A percentile compares a stretch with the other conserved stretches of the same genome.
Conservation (phyloP, 441 rosid genomes). For the Adansonia madagascariensis region DNA sequence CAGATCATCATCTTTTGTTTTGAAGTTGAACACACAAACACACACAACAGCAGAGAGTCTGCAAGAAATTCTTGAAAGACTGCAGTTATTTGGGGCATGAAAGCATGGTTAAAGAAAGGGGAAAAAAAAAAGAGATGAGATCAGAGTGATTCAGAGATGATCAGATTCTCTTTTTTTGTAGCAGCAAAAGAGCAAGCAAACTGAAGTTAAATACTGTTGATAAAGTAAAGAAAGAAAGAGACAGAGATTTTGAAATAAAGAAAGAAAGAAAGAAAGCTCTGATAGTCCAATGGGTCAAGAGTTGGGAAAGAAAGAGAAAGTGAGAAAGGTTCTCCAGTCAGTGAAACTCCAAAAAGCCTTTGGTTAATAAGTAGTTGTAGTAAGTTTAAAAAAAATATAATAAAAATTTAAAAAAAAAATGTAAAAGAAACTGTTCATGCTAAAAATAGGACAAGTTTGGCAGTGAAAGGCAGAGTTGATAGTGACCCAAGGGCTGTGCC, state of each 20-base stretch:
- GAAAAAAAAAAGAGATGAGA: slow-evolving; percentile 15
- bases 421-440: slow-evolving; percentile 26
- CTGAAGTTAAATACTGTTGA: slow-evolving; percentile 48
- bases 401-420: not conserved
- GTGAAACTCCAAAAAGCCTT: not conserved
- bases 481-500: slow-evolving; percentile 33
- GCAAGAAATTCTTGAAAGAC: slow-evolving; percentile 30
- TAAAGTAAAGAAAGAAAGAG: slow-evolving; percentile 39
- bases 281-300: slow-evolving; percentile 22
- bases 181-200: slow-evolving; percentile 23
- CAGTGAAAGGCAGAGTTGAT: slow-evolving; percentile 26
- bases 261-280: not conserved
- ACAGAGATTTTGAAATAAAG: not conserved
- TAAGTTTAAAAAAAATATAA: not conserved
- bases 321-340: not conserved
- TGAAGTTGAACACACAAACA: not conserved
- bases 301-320: slow-evolving; percentile 12
- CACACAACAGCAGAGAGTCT: not conserved
- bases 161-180: not conserved
- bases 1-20: too few species aligned
- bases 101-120: slow-evolving; percentile 36
- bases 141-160: slow-evolving; percentile 23
- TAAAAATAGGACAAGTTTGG: slow-evolving; percentile 41
- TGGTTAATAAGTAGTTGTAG: slow-evolving; percentile 22
- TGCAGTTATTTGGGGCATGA: slow-evolving; percentile 34